Percentiles rank a stretch among this genome's conserved stretches.
These are phyloP conservation scores for Haplographium delicatum DNA, from an alignment of 495 filamentous ascomycete species.

Conservation along the genomic window DNA sequence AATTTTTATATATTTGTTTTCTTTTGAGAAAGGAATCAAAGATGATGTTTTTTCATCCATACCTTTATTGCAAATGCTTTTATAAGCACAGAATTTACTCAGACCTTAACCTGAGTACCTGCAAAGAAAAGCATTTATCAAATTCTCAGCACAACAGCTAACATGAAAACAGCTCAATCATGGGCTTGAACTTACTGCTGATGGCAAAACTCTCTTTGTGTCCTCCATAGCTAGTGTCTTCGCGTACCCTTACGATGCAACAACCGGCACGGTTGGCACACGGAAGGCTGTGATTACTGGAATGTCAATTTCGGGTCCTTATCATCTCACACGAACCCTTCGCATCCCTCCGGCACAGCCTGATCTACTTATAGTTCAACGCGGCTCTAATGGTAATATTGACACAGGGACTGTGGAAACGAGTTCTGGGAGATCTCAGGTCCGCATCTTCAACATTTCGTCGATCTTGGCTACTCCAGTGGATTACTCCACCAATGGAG, in stretches of 20 bases:
- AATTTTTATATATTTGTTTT: no score
- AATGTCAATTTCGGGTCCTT: conserved; percentile 46
- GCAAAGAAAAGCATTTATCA: no score
- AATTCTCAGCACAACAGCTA: no score
- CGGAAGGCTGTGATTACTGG: conserved; percentile 41
- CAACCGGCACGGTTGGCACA: conserved; percentile 32
- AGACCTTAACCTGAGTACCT: no score
- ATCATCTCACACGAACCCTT: conserved; percentile 59
- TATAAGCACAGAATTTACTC: no score
- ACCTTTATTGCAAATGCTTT: no score
- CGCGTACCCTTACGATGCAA: conserved; percentile 54
- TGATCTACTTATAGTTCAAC: conserved; percentile 51
- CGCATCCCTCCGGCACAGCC: conserved; percentile 41
- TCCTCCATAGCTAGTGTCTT: conserved; percentile 50
- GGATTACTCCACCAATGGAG: conserved; percentile 43
- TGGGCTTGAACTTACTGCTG: conserved; percentile 56
- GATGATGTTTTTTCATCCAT: no score
- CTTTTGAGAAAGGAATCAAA: no score
- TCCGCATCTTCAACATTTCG: conserved; percentile 62
- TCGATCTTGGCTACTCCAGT: conserved; percentile 19
- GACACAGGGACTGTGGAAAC: conserved; percentile 43
- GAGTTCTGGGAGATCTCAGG: conserved; percentile 51
- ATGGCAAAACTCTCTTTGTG: conserved; percentile 60
- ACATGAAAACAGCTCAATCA: conserved; percentile 49
- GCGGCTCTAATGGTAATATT: conserved; percentile 57